Conservation (phyloP, 495 filamentous ascomycete species). For the Venustampulla echinocandica region DNA sequence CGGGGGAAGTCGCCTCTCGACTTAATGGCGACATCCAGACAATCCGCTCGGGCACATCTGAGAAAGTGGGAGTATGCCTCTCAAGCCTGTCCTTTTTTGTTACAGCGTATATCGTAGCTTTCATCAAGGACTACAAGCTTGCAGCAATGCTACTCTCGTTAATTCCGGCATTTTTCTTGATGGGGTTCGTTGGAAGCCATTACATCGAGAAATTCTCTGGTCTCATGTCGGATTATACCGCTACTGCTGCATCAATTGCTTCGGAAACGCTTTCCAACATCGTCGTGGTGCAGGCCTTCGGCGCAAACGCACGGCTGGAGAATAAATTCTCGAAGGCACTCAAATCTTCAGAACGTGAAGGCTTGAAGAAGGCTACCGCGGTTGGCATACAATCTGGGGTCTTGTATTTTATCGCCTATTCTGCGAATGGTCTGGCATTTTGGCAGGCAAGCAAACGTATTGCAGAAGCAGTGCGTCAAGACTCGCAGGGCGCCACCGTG, state of each 20-base stretch:
- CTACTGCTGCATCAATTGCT: slow-evolving; percentile 38
- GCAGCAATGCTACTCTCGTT: slow-evolving; percentile 49
- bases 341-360: slow-evolving; percentile 35
- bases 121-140: slow-evolving; percentile 47
- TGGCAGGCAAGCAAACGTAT: slow-evolving; percentile 53
- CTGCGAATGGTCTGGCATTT: slow-evolving; percentile 56
- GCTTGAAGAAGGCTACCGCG: slow-evolving; percentile 50
- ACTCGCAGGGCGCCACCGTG: slow-evolving; percentile 37
- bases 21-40: slow-evolving; percentile 52
- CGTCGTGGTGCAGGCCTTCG: slow-evolving; percentile 42
- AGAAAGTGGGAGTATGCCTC: slow-evolving; percentile 56
- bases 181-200: slow-evolving; percentile 51
- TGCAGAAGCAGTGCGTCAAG: slow-evolving; percentile 37
- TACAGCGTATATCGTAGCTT: slow-evolving; percentile 54
- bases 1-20: slow-evolving; percentile 53
- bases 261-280: slow-evolving; percentile 38
- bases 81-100: slow-evolving; percentile 51
- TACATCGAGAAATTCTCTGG: slow-evolving; percentile 53
- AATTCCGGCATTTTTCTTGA: slow-evolving; percentile 57
- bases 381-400: slow-evolving; percentile 49
- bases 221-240: slow-evolving; percentile 40
- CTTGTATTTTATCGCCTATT: slow-evolving; percentile 56
- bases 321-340: slow-evolving; percentile 45
- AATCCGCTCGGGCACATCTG: slow-evolving; percentile 54
- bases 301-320: slow-evolving; percentile 38